Evolutionary conservation across 2,329 filamentous ascomycete genomes (phyloP), one percentile per base, ranked within the genome.

Genomic region (Fusarium sororula): DNA sequence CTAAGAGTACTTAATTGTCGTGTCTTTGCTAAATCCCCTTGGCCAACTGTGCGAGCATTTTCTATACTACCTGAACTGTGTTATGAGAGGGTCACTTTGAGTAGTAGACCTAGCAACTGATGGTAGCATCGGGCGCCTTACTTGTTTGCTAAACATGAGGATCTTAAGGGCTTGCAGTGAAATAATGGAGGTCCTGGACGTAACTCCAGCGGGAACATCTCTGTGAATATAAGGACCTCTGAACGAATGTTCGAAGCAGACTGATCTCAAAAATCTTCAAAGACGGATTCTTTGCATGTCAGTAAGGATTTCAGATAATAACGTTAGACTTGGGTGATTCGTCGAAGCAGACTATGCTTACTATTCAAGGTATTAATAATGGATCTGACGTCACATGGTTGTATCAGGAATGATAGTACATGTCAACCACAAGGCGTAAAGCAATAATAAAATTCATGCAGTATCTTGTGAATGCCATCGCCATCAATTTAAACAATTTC

Each of bases 351-450:
- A 14, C 11, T 41, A 28, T 41, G 51, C 51, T 44, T 32, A 44
- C 28, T 12, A 9, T n/a, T 11, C 7, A 18, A 13, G 2, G 6
- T 2, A 55, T 58, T 45, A 58, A 20, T 62, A 45, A 62, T 39
- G 2, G 7, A 32, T n/a, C 58, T 60, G 28, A 63, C 35, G 61
- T 63, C 61, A 63, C 42, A 32, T 24, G 18, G 14, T 11, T 20
- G 9, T 6, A 18, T 24, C 28, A 20, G 17, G 26, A 30, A 24
- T 26, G n/a, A 35, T 13, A 22, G 7, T 10, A 9, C 13, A 64
- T 66, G 61, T 39, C 61, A 66, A 58, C 14, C 12, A 44, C n/a
- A 66, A 58, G 64, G 61, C 64, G 61, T 28, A 9, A 1, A 30
- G 7, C 17, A 22, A 18, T 3, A 10, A 47, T 42, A 56, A 41